Base-by-base conservation (phyloP, 768 basidiomycete genomes). In the Tricholoma hemisulphureum region DNA sequence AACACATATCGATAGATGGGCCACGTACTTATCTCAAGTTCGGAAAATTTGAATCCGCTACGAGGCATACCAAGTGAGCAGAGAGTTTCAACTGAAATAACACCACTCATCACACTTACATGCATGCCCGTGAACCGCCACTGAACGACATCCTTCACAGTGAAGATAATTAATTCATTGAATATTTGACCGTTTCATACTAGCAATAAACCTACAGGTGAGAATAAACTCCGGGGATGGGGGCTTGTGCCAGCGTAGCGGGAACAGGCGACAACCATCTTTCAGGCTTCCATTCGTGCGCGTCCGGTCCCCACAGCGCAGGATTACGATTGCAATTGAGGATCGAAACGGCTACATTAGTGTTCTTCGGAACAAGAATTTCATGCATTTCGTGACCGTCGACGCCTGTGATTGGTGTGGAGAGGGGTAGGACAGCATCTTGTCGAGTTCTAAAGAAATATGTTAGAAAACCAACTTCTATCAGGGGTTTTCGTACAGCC, bases 1-100 rank as follows among this genome's bases (percentile, higher is more conserved):
- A 37, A 35, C 34, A 35, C 34, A 8, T 24, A 43, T 13, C 6
- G 18, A 24, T 23, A 6, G 37, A 13, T 7, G 4, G 37, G 20
- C 31, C 18, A 35, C 57, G n/a, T 39, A 82, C 81, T 82, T 70
- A 81, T 80, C 63, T 82, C 81, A 8, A 83, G 69, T 58, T 82
- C 75, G 3, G 80, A 76, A 68, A 84, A 81, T 62, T 82, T 82
- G 71, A 82, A 81, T 0, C 81, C 82, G 29, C 79, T 80, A 56
- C 18, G 2, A 35, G 34, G 45, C 34, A 32, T 24, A n/a, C n/a
- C n/a, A 20, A 23, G n/a, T 20, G 48, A 6, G 51, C 26, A 35
- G 23, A 41, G 39, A 6, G 6, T 41, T 20, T n/a, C 37, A 23
- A 46, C 14, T 26, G n/a, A n/a, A n/a, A n/a, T n/a, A 45, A 14